phyloP scores from a whole-genome alignment of 2,329 filamentous ascomycete genomes.

The Pyricularia sp. region DNA sequence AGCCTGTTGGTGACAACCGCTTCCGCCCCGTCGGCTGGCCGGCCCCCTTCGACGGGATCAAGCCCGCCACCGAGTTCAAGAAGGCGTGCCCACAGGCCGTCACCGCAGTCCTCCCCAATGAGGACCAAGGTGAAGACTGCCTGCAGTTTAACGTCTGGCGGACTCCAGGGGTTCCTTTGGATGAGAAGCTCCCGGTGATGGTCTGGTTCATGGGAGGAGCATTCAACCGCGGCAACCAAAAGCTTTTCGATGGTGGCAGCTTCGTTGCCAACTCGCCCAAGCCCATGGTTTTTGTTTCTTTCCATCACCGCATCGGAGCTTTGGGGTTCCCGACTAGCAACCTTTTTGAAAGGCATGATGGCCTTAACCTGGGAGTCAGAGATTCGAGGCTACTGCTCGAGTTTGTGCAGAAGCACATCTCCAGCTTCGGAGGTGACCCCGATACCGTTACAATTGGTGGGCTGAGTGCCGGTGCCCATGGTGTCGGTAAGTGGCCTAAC shows the following conservation, averaged over 20 bases:
- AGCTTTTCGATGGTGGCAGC: background rate
- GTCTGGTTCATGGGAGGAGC: background rate
- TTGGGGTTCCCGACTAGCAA: background rate
- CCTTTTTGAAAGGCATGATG: background rate
- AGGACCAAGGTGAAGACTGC: background rate
- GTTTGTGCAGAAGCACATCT: slow-evolving; percentile 2
- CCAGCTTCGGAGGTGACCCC: background rate
- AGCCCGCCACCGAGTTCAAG: background rate
- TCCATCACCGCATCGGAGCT: background rate
- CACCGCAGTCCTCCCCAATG: background rate
- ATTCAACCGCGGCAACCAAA: background rate
- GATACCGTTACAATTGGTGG: background rate
- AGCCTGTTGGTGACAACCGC: background rate
- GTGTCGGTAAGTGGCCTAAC: background rate
- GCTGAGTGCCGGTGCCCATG: background rate
- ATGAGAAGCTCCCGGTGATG: slow-evolving; percentile 1
- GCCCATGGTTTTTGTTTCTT: background rate
- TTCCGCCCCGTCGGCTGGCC: background rate
- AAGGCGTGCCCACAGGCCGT: slow-evolving; percentile 1
- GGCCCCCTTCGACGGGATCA: background rate
- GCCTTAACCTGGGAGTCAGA: background rate
- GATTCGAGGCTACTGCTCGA: background rate
- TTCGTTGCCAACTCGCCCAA: slow-evolving; percentile 3
- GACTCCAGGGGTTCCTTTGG: background rate
- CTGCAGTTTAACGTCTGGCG: slow-evolving; percentile 3